These are phyloP conservation scores for Cubamyces lactineus DNA, from an alignment of 768 basidiomycete species.

Conservation along the genomic window DNA sequence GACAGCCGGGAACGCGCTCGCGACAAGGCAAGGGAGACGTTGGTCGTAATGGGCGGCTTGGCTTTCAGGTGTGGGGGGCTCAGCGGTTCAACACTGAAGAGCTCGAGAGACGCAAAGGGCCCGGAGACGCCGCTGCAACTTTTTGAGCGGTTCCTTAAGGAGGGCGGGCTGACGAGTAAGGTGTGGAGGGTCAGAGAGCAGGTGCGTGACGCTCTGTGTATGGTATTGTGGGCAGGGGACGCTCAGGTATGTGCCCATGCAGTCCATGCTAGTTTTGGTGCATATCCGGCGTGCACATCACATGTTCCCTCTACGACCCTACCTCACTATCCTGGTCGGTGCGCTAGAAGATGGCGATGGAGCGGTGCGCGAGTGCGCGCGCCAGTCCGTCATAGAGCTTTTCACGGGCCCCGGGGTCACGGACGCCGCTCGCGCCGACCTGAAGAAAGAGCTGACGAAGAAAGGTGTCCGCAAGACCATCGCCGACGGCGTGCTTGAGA, in stretches of 20 bases:
- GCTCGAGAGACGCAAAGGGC: conserved; percentile 58
- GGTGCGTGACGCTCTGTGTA: conserved; percentile 47
- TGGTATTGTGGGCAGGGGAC: not conserved
- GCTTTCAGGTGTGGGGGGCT: conserved; percentile 60
- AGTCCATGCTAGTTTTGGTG: conserved; percentile 66
- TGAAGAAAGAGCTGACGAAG: conserved; percentile 90
- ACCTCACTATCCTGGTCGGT: conserved; percentile 78
- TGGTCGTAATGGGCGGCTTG: conserved; percentile 75
- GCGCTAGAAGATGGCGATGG: conserved; percentile 90
- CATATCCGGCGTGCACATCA: conserved; percentile 72
- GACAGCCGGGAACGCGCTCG: conserved; percentile 73
- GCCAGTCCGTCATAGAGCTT: conserved; percentile 77
- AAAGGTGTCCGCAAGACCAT: conserved; percentile 88
- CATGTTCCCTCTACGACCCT: conserved; percentile 80
- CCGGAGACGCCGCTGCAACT: conserved; percentile 67
- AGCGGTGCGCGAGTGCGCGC: conserved; percentile 85
- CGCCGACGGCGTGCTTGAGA: conserved; percentile 75
- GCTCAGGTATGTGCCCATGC: conserved; percentile 1
- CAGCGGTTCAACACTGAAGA: conserved; percentile 44
- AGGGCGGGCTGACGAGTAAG: conserved; percentile 77
- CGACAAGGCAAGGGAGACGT: conserved; percentile 71
- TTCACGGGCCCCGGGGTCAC: conserved; percentile 84
- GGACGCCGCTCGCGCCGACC: conserved; percentile 86
- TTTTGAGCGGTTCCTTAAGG: conserved; percentile 74
- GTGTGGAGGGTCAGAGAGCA: conserved; percentile 88